Conservation (phyloP, 768 basidiomycete species). For the Lentinula detonsa region DNA sequence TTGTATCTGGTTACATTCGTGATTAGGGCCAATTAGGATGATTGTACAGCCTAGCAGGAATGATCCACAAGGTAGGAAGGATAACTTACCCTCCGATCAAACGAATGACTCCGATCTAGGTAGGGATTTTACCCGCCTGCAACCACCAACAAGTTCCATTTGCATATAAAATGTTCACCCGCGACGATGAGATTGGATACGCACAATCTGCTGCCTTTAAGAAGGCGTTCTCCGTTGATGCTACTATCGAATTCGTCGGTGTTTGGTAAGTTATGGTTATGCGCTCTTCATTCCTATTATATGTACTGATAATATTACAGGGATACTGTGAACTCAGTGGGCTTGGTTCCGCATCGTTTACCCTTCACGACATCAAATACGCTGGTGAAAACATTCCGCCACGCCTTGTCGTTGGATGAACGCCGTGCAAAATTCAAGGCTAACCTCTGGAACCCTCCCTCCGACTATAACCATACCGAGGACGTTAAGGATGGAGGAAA, state of each 20-base stretch:
- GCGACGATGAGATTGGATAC: constrained; percentile 42
- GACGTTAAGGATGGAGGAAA: background rate
- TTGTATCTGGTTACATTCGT: background rate
- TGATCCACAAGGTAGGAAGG: constrained; percentile 43
- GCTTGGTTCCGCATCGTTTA: constrained; percentile 43
- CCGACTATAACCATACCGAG: background rate
- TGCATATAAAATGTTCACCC: constrained; percentile 59
- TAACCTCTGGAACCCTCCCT: constrained; percentile 4
- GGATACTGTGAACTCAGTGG: constrained; percentile 67
- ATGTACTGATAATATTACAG: constrained; percentile 21
- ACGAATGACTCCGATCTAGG: background rate
- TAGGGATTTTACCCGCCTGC: constrained; percentile 31
- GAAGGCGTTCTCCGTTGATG: constrained; percentile 45
- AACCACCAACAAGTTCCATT: constrained; percentile 38
- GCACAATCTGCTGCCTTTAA: constrained; percentile 50
- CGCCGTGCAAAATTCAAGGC: constrained; percentile 23
- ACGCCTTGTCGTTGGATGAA: constrained; percentile 37
- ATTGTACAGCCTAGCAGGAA: constrained; percentile 37
- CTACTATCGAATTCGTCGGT: constrained; percentile 53
- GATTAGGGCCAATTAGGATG: background rate
- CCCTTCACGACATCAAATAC: constrained; percentile 55
- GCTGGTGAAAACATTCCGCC: constrained; percentile 31
- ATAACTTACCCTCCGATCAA: background rate
- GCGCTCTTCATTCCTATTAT: background rate
- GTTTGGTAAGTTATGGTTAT: constrained; percentile 56